Conservation (phyloP, 345 rosid genomes). For the Ceriops decandra region DNA sequence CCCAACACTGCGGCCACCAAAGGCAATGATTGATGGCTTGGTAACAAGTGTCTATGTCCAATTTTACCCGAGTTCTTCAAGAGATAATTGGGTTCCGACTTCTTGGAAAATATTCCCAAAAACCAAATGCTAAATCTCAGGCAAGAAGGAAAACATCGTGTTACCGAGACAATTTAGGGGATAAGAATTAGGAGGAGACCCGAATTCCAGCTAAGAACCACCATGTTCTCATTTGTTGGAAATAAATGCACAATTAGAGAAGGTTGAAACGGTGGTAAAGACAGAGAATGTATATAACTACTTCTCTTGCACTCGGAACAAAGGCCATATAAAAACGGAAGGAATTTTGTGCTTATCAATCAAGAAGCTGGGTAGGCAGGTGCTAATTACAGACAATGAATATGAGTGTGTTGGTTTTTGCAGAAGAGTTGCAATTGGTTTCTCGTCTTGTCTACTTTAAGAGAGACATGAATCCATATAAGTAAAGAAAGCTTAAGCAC, state of each 20-base stretch:
- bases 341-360: too few species aligned
- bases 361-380: too few species aligned
- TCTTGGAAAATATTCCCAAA: conserved; percentile 15
- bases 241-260: conserved; percentile 16
- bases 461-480: too few species aligned
- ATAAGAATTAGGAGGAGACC: conserved; percentile 35
- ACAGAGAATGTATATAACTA: conserved; percentile 1
- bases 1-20: conserved; percentile 21
- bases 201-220: too few species aligned
- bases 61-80: conserved; percentile 17
- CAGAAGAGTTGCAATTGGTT: too few species aligned
- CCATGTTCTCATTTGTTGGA: conserved; percentile 21
- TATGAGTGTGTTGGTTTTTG: too few species aligned
- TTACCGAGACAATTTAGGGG: conserved; percentile 35
- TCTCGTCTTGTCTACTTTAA: too few species aligned
- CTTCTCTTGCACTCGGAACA: not conserved
- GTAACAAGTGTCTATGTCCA: not conserved
- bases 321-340: not conserved
- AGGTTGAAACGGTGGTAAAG: conserved; percentile 13
- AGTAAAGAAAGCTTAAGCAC: too few species aligned
- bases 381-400: too few species aligned
- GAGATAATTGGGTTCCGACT: conserved; percentile 12
- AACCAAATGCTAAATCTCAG: conserved; percentile 27
- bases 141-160: conserved; percentile 1
- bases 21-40: not conserved